Percentiles rank a stretch among this genome's conserved stretches.
These are phyloP conservation scores for Solanum pimpinellifolium DNA, from an alignment of 257 asterid genomes.

Conservation along the genomic window DNA sequence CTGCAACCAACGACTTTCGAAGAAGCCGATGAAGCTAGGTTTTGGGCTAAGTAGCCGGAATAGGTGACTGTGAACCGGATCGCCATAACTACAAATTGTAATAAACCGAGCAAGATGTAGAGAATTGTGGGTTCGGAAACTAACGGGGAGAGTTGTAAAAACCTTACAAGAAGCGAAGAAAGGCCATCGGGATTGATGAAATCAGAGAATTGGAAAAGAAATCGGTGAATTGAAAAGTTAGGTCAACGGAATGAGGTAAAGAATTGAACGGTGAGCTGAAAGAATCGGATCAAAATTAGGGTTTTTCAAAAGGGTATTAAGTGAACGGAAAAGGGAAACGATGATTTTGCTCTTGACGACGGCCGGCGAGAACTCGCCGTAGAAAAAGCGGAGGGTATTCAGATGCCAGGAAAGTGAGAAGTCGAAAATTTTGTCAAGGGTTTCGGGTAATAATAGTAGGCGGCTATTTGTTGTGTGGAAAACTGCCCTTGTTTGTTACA, in stretches of 20 bases:
- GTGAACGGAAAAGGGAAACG: background rate
- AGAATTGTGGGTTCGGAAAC: slow-evolving; percentile 9
- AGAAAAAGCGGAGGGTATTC: background rate
- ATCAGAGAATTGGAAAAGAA: background rate
- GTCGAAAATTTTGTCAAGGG: background rate
- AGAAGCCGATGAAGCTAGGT: slow-evolving; percentile 40
- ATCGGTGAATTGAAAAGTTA: background rate
- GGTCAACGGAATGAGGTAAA: background rate
- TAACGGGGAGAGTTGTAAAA: background rate
- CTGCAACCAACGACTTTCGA: slow-evolving; percentile 25
- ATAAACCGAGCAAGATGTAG: slow-evolving; percentile 18
- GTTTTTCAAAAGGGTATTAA: background rate
- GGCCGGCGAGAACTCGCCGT: background rate
- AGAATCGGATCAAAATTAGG: background rate
- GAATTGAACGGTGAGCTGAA: background rate
- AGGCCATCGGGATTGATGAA: background rate
- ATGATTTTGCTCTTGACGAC: background rate
- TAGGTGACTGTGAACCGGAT: slow-evolving; percentile 62
- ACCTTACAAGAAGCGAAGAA: background rate
- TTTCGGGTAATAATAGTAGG: background rate
- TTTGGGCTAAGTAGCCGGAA: slow-evolving; percentile 73
- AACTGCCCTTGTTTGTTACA: background rate
- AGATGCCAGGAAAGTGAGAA: background rate
- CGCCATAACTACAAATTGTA: slow-evolving; percentile 53
- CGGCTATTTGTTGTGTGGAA: background rate